Evolutionary conservation across 2,329 filamentous ascomycete genomes (phyloP).

Genomic region (Colletotrichum neosansevieriae): DNA sequence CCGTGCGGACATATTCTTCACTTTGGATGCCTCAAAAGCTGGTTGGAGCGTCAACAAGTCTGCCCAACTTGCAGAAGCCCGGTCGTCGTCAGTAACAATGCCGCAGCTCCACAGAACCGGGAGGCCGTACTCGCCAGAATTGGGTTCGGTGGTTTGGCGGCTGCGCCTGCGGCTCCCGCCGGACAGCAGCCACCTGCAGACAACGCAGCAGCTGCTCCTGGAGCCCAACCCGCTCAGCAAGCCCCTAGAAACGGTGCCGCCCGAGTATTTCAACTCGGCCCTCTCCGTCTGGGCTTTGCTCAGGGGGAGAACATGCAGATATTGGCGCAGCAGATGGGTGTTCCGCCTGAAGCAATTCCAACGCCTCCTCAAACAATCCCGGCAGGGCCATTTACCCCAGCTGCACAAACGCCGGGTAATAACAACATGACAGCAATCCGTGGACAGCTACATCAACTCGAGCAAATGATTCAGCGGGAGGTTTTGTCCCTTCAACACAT

Average conservation of each 20-base stretch:
- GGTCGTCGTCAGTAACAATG: slow-evolving; percentile 71
- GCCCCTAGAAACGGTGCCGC: slow-evolving; percentile 55
- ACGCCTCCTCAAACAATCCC: slow-evolving; percentile 32
- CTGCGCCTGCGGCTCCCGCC: slow-evolving; percentile 42
- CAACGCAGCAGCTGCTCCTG: slow-evolving; percentile 40
- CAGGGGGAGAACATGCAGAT: slow-evolving; percentile 77
- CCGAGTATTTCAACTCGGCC: slow-evolving; percentile 78
- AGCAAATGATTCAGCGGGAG: slow-evolving; percentile 77
- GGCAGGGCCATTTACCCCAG: slow-evolving; percentile 40
- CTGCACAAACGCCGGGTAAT: slow-evolving; percentile 41
- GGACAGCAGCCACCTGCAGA: slow-evolving; percentile 51
- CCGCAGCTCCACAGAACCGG: slow-evolving; percentile 50
- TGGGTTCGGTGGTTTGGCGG: slow-evolving; percentile 43
- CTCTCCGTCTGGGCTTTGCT: slow-evolving; percentile 81
- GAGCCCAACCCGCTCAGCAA: slow-evolving; percentile 42
- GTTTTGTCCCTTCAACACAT: slow-evolving; percentile 71
- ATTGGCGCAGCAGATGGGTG: slow-evolving; percentile 72
- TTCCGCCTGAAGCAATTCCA: slow-evolving; percentile 47
- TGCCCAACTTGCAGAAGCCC: slow-evolving; percentile 93
- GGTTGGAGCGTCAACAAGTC: slow-evolving; percentile 96
- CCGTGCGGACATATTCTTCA: slow-evolving; percentile 97
- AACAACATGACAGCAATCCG: slow-evolving; percentile 62
- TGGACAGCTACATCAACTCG: slow-evolving; percentile 72
- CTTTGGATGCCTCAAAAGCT: slow-evolving; percentile 93
- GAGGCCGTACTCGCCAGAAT: slow-evolving; percentile 51